A percentile compares a stretch with the other conserved stretches of the same genome.
Conservation (phyloP, 306 rosid species). For the Glycine latifolia region DNA sequence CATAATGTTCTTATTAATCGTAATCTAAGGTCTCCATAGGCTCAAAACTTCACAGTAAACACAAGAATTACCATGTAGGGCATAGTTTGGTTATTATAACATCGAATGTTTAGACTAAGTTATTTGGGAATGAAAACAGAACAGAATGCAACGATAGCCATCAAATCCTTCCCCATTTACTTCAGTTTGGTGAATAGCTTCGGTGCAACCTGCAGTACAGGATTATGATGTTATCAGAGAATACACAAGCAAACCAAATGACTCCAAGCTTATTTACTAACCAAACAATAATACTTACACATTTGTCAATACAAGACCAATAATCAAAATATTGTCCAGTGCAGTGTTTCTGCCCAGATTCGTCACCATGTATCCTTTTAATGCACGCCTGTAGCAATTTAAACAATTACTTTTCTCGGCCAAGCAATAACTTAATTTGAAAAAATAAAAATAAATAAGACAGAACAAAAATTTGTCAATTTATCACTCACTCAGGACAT, state of each 20-base stretch:
- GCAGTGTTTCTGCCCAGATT: slow-evolving; percentile 89
- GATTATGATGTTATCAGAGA: slow-evolving; percentile 21
- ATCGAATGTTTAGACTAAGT: slow-evolving; percentile 42
- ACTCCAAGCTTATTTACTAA: neutral
- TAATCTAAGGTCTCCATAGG: slow-evolving; percentile 39
- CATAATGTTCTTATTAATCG: slow-evolving; percentile 54
- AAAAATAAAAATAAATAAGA: neutral
- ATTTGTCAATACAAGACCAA: slow-evolving; percentile 95
- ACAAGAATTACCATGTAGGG: slow-evolving; percentile 39
- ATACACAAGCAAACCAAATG: slow-evolving; percentile 12
- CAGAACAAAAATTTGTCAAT: slow-evolving; percentile 13
- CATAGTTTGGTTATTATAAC: slow-evolving; percentile 48
- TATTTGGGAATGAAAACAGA: slow-evolving; percentile 38
- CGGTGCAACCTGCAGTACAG: slow-evolving; percentile 81
- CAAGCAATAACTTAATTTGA: slow-evolving; percentile 10
- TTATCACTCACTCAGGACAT: neutral
- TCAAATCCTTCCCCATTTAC: slow-evolving; percentile 51
- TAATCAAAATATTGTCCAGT: slow-evolving; percentile 98
- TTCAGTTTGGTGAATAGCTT: slow-evolving; percentile 73
- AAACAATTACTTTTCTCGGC: slow-evolving; percentile 27
- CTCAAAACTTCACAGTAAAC: slow-evolving; percentile 48
- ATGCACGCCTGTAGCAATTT: slow-evolving; percentile 72
- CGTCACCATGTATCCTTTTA: slow-evolving; percentile 86
- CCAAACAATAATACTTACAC: slow-evolving; percentile 65
- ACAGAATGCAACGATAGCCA: slow-evolving; percentile 41